Evolutionary conservation across 2,329 filamentous ascomycete species (phyloP).

Genomic region (Calonectria fujianensis): DNA sequence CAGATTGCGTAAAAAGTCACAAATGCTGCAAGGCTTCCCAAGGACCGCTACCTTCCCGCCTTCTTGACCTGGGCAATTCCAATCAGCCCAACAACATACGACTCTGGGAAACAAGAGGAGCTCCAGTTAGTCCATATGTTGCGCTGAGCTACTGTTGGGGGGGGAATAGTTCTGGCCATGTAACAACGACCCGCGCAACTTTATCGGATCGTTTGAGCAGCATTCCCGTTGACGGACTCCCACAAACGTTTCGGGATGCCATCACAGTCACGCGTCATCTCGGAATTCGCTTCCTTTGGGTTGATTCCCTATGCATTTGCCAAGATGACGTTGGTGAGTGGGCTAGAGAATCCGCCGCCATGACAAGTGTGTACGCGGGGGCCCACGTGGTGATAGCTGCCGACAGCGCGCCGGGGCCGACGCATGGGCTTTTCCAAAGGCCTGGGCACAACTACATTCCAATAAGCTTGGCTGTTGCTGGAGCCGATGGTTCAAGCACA

Average conservation of each 20-base stretch:
- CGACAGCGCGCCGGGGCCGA: not conserved
- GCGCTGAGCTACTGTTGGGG: constrained; percentile 44
- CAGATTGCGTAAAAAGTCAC: constrained; percentile 26
- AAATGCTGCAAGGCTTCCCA: not conserved
- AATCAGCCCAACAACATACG: not conserved
- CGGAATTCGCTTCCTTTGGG: constrained; percentile 36
- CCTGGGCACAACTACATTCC: not conserved
- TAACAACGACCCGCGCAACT: constrained; percentile 26
- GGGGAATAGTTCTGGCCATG: not conserved
- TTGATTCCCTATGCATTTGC: constrained; percentile 40
- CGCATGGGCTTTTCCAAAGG: constrained; percentile 11
- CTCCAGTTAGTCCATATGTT: not conserved
- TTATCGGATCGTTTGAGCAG: constrained; percentile 17
- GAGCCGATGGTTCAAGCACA: not conserved
- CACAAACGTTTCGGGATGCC: constrained; percentile 38
- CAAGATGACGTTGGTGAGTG: constrained; percentile 42
- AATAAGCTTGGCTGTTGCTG: not conserved
- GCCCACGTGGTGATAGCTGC: constrained; percentile 35
- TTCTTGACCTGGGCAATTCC: constrained; percentile 24
- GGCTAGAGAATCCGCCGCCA: constrained; percentile 32
- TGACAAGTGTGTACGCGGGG: constrained; percentile 40
- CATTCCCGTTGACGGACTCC: not conserved
- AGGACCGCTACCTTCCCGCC: constrained; percentile 25
- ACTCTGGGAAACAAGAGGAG: constrained; percentile 5
- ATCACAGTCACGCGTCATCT: constrained; percentile 38